phyloP scores from a whole-genome alignment of 371 early-diverging fungal species.

The Rhizopus arrhizus region DNA sequence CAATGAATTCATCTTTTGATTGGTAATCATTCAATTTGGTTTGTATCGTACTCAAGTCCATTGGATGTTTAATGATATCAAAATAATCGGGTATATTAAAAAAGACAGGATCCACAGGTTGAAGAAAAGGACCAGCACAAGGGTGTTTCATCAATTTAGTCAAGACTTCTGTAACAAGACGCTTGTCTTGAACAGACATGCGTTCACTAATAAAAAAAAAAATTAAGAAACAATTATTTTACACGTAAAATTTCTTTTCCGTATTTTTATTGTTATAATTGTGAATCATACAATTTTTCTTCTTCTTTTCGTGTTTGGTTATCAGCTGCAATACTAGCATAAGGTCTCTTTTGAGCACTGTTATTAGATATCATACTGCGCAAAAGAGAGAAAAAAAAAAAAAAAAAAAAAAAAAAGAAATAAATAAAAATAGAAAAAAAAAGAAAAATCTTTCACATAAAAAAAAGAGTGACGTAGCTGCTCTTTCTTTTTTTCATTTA shows the following conservation, averaged over 20 bases:
- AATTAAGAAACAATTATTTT: background rate
- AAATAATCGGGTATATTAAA: constrained; percentile 69
- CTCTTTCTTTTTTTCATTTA: no score
- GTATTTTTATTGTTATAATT: background rate
- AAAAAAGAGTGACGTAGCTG: no score
- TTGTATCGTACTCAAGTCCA: constrained; percentile 96
- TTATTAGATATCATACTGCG: constrained; percentile 16
- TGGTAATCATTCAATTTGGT: constrained; percentile 63
- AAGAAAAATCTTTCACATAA: no score
- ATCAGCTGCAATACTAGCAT: constrained; percentile 22
- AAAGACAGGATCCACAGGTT: constrained; percentile 52
- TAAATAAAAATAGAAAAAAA: background rate
- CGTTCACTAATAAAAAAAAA: constrained; percentile 3
- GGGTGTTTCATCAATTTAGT: constrained; percentile 68
- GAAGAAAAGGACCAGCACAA: constrained; percentile 75
- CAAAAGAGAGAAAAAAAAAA: background rate
- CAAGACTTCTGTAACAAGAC: constrained; percentile 40
- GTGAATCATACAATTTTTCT: background rate
- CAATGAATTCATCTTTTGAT: constrained; percentile 45
- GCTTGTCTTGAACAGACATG: constrained; percentile 20
- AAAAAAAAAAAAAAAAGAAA: background rate
- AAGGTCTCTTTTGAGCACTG: constrained; percentile 27
- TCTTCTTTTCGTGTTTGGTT: background rate
- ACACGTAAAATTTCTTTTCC: background rate
- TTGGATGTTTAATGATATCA: constrained; percentile 90